A percentile compares a stretch with the other conserved stretches of the same genome.
Evolutionary conservation across 768 basidiomycete genomes (phyloP).

Genomic region (Calocybe gangraenosa): DNA sequence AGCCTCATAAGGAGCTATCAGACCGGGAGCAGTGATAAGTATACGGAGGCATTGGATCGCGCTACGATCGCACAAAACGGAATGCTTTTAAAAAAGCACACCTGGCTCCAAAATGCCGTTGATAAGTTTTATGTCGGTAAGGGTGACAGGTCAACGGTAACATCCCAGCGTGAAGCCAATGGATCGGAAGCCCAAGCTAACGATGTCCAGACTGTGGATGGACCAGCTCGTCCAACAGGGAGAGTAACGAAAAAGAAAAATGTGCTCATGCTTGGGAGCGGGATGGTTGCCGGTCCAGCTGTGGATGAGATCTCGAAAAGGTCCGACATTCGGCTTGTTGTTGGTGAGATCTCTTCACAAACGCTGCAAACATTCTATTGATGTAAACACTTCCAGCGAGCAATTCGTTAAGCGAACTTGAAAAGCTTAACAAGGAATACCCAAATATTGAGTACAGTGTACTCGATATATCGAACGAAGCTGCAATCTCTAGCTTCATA

Average conservation of each 20-base stretch:
- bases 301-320: constrained; percentile 67
- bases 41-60: constrained; percentile 46
- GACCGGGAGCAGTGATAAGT: constrained; percentile 18
- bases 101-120: constrained; percentile 56
- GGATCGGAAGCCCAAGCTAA: too few species aligned
- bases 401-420: constrained; percentile 60
- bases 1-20: constrained; percentile 44
- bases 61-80: constrained; percentile 73
- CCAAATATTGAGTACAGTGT: constrained; percentile 50
- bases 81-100: constrained; percentile 44
- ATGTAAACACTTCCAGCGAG: constrained; percentile 47
- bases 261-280: constrained; percentile 82
- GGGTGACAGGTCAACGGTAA: background rate
- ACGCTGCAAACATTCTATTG: too few species aligned
- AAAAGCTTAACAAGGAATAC: constrained; percentile 39
- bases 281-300: constrained; percentile 94
- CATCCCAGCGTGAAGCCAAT: background rate
- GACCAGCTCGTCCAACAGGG: background rate
- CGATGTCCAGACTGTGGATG: background rate
- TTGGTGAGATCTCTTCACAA: constrained; percentile 52
- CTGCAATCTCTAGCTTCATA: constrained; percentile 48
- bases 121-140: constrained; percentile 31
- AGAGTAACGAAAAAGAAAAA: constrained; percentile 43
- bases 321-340: constrained; percentile 60
- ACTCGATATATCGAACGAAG: constrained; percentile 54